Conservation (phyloP, 108 stramenopile species). For the Nitzschia sp. region DNA sequence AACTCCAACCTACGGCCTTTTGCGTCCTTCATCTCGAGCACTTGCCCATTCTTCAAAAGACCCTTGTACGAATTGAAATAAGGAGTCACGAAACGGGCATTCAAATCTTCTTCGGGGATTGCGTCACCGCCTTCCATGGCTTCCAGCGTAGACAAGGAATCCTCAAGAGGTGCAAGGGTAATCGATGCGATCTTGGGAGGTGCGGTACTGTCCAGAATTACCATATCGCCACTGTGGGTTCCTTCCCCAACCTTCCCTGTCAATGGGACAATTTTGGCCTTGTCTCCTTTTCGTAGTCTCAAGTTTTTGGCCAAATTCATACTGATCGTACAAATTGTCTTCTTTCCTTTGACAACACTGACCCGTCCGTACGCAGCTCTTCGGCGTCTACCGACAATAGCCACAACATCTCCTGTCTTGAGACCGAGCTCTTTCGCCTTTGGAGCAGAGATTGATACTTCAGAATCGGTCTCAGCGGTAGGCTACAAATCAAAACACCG, state of each 20-base stretch:
- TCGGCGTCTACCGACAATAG: constrained; percentile 74
- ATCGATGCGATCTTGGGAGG: constrained; percentile 52
- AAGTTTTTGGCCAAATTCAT: constrained; percentile 74
- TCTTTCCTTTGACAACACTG: constrained; percentile 41
- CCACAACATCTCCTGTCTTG: constrained; percentile 63
- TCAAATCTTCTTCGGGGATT: constrained; percentile 68
- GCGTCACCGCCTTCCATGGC: constrained; percentile 70
- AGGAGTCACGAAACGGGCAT: constrained; percentile 68
- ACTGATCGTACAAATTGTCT: constrained; percentile 38
- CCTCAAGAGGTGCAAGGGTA: constrained; percentile 80
- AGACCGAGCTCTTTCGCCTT: constrained; percentile 85
- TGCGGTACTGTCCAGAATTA: constrained; percentile 38
- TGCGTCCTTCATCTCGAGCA: constrained; percentile 59
- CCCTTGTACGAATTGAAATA: constrained; percentile 53
- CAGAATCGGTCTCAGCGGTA: constrained; percentile 48
- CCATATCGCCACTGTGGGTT: constrained; percentile 69
- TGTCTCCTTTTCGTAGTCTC: constrained; percentile 74
- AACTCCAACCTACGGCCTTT: constrained; percentile 69
- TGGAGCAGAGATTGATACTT: constrained; percentile 51
- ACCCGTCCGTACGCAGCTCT: constrained; percentile 72
- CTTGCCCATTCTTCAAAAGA: constrained; percentile 62
- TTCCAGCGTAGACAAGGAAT: constrained; percentile 56
- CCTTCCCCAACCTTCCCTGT: constrained; percentile 12
- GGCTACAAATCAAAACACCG: constrained; percentile 23
- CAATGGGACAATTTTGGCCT: constrained; percentile 68